phyloP scores from a whole-genome alignment of 495 filamentous ascomycete species.

The Penicillium malachiteum region DNA sequence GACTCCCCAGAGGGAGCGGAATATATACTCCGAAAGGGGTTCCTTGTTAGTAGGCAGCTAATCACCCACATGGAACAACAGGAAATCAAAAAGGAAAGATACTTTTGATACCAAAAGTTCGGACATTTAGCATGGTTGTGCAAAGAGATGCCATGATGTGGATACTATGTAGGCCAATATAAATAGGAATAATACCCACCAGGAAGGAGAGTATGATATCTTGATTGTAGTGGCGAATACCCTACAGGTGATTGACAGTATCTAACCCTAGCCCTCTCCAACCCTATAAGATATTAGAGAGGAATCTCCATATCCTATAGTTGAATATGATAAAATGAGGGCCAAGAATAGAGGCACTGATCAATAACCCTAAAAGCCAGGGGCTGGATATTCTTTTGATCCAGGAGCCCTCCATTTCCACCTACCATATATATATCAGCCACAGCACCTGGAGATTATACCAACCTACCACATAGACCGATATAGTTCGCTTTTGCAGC shows the following conservation, averaged over 20 bases:
- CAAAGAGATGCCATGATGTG: slow-evolving; percentile 26
- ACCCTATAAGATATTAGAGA: slow-evolving; percentile 16
- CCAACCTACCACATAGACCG: slow-evolving; percentile 14
- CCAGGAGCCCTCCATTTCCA: slow-evolving; percentile 24
- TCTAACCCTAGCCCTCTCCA: slow-evolving; percentile 7
- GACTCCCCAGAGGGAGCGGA: slow-evolving; percentile 24
- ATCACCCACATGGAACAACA: slow-evolving; percentile 19
- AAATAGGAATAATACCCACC: slow-evolving; percentile 18
- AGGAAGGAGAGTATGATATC: slow-evolving; percentile 19
- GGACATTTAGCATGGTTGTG: slow-evolving; percentile 32
- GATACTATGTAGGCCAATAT: slow-evolving; percentile 26
- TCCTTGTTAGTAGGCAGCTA: slow-evolving; percentile 21
- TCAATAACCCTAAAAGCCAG: slow-evolving; percentile 28
- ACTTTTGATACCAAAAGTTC: slow-evolving; percentile 26
- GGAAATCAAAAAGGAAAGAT: slow-evolving; percentile 24
- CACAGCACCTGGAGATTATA: slow-evolving; percentile 30
- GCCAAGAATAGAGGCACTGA: slow-evolving; percentile 29
- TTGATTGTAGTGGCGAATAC: slow-evolving; percentile 24
- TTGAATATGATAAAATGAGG: slow-evolving; percentile 29
- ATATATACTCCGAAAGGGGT: slow-evolving; percentile 18
- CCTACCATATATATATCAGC: slow-evolving; percentile 25
- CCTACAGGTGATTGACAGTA: slow-evolving; percentile 19
- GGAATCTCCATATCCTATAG: slow-evolving; percentile 27
- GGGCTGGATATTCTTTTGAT: slow-evolving; percentile 28
- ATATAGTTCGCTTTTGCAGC: slow-evolving; percentile 16